Percentiles rank a stretch among this genome's conserved stretches.
These are phyloP conservation scores for Cladosporium sp. DNA, from an alignment of 2,329 filamentous ascomycete species.

Conservation along the genomic window DNA sequence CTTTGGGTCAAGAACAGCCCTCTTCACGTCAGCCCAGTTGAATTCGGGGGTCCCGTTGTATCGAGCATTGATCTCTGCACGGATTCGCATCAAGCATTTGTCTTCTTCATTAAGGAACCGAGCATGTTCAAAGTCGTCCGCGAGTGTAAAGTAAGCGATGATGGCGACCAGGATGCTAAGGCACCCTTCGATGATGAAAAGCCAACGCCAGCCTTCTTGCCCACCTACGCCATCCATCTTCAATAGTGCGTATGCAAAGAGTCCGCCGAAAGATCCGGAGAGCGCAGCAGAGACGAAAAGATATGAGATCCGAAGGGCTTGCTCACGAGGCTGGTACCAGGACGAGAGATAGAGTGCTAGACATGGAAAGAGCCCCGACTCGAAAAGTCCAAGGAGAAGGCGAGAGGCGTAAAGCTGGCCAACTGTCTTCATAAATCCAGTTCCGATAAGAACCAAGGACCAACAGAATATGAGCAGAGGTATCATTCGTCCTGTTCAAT, in stretches of 20 bases:
- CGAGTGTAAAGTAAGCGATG: constrained; percentile 58
- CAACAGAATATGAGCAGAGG: constrained; percentile 30
- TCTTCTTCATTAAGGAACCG: constrained; percentile 35
- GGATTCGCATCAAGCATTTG: constrained; percentile 23
- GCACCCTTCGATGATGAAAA: constrained; percentile 61
- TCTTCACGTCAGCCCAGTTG: constrained; percentile 29
- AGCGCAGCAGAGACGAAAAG: constrained; percentile 29
- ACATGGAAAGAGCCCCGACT: constrained; percentile 30
- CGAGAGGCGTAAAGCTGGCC: constrained; percentile 29
- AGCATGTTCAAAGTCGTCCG: constrained; percentile 38
- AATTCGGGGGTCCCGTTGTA: constrained; percentile 25
- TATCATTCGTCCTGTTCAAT: background rate
- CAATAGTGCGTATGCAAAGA: constrained; percentile 33
- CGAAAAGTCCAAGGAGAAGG: constrained; percentile 31
- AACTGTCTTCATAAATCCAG: constrained; percentile 32
- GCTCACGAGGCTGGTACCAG: constrained; percentile 25
- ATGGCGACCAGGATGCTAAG: constrained; percentile 57
- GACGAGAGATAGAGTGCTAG: constrained; percentile 37
- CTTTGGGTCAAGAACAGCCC: constrained; percentile 29
- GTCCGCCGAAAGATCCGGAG: constrained; percentile 29
- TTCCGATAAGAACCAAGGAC: constrained; percentile 32
- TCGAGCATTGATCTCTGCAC: constrained; percentile 26
- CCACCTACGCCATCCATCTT: constrained; percentile 47
- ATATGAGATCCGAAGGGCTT: constrained; percentile 27
- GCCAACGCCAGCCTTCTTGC: constrained; percentile 48